These are phyloP conservation scores for Lepidium aucheri DNA, from an alignment of 345 rosid genomes.

Conservation along the genomic window DNA sequence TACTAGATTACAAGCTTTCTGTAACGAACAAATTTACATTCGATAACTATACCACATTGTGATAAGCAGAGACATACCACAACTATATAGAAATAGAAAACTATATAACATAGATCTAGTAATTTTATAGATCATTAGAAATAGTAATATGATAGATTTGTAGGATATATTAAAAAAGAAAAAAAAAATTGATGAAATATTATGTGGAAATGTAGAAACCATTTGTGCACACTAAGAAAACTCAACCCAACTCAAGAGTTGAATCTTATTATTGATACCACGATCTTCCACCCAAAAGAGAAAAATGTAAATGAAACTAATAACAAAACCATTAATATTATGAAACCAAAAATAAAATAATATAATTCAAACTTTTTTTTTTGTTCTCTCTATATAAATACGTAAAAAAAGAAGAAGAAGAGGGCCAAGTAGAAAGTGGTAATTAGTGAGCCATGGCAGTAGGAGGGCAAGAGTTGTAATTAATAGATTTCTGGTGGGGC, in stretches of 20 bases:
- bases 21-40: no score
- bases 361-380: neutral
- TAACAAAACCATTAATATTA: neutral
- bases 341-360: conserved; percentile 13
- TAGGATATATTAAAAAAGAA: no score
- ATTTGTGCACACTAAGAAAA: no score
- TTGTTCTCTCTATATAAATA: neutral
- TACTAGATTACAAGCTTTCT: no score
- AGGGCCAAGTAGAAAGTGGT: neutral
- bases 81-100: neutral
- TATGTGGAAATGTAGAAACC: no score
- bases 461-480: conserved; percentile 33
- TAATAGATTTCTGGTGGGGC: conserved; percentile 84
- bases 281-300: neutral
- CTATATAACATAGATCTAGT: neutral
- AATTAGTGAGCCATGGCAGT: conserved; percentile 80
- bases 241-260: neutral
- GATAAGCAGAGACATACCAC: neutral
- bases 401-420: neutral
- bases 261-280: conserved; percentile 10
- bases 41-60: neutral
- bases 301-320: neutral
- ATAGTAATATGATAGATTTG: neutral
- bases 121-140: no score
- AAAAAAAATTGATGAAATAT: no score